A percentile compares a stretch with the other conserved stretches of the same genome.
Conservation (phyloP, 2,329 filamentous ascomycete genomes). For the Aspergillus sp. region DNA sequence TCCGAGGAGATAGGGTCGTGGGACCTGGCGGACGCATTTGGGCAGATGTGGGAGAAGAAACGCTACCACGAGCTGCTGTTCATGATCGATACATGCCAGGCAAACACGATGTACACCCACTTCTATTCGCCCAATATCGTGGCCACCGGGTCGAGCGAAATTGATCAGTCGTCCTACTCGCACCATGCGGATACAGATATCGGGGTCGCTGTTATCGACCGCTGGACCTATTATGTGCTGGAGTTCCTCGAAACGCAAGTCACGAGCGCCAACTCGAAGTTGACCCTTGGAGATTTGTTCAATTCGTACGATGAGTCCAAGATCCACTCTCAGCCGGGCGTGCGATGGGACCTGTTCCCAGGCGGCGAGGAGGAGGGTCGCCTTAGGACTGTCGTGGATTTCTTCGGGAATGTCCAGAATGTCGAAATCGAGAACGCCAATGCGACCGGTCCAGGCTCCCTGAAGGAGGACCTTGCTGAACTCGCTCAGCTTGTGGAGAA, state of each 20-base stretch:
- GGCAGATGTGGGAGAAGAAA: slow-evolving; percentile 99
- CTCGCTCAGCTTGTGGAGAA: slow-evolving; percentile 54
- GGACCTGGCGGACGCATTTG: slow-evolving; percentile 92
- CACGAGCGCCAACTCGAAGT: slow-evolving; percentile 72
- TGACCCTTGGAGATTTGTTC: slow-evolving; percentile 86
- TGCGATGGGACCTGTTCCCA: slow-evolving; percentile 89
- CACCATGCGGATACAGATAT: slow-evolving; percentile 98
- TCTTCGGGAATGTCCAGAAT: slow-evolving; percentile 96
- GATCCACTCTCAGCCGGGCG: slow-evolving; percentile 85
- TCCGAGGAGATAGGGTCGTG: slow-evolving; percentile 95
- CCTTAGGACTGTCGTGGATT: slow-evolving; percentile 80
- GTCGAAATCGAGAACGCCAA: slow-evolving; percentile 71
- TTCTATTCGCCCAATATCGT: slow-evolving; percentile 98
- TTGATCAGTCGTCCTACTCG: slow-evolving; percentile 93
- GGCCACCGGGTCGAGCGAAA: slow-evolving; percentile 89
- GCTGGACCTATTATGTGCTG: slow-evolving; percentile 97
- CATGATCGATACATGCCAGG: slow-evolving; percentile 99
- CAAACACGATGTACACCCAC: slow-evolving; percentile 98
- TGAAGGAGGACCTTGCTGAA: slow-evolving; percentile 64
- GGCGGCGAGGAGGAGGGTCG: slow-evolving; percentile 71
- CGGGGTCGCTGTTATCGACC: slow-evolving; percentile 93
- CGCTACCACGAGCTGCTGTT: slow-evolving; percentile 97
- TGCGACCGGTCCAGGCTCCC: slow-evolving; percentile 41
- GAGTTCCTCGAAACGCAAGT: slow-evolving; percentile 92
- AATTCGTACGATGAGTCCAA: slow-evolving; percentile 92